Conservation (phyloP, 495 filamentous ascomycete genomes). For the Penicillium fimorum region DNA sequence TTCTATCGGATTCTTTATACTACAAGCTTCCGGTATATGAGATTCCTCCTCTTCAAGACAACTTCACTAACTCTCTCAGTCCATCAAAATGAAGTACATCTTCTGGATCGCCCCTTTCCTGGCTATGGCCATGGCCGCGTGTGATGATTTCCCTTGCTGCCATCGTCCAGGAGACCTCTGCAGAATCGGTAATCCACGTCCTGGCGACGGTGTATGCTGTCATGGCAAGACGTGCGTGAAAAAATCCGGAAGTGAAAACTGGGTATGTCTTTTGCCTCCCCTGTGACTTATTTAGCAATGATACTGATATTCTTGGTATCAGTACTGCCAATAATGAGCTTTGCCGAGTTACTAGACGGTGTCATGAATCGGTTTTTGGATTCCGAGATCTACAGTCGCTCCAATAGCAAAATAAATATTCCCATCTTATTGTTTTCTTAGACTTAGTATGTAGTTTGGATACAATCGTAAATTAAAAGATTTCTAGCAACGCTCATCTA, state of each 20-base stretch:
- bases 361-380: background rate
- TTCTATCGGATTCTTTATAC: background rate
- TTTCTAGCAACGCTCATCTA: too few species aligned
- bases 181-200: conserved; percentile 10
- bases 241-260: conserved; percentile 14
- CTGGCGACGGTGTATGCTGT: conserved; percentile 16
- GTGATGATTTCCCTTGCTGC: conserved; percentile 12
- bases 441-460: background rate
- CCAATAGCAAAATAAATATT: background rate
- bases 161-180: conserved; percentile 16
- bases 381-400: background rate
- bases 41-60: background rate
- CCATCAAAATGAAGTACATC: conserved; percentile 17
- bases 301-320: background rate
- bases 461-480: too few species aligned
- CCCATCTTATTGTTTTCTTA: background rate
- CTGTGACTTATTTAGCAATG: background rate
- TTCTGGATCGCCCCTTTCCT: conserved; percentile 14
- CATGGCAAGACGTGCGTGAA: conserved; percentile 10
- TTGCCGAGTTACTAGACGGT: background rate
- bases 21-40: conserved; percentile 2
- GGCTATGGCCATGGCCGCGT: conserved; percentile 11
- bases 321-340: conserved; percentile 3
- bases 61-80: conserved; percentile 2
- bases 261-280: conserved; percentile 6